Evolutionary conservation across 2,329 filamentous ascomycete genomes (phyloP).

Genomic region (Immersiporthe knoxdaviesiana): DNA sequence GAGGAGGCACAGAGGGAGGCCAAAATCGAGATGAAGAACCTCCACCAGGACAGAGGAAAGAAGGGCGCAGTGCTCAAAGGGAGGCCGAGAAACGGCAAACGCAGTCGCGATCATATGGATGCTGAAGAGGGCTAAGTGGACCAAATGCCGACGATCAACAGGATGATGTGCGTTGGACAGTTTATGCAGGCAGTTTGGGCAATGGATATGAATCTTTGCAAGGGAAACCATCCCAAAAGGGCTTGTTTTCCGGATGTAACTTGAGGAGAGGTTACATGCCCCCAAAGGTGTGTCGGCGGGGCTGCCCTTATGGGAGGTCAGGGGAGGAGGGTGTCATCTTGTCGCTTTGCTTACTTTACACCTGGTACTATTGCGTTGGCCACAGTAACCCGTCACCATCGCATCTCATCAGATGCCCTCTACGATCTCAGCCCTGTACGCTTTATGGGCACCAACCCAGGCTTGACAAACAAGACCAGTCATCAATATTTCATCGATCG

Average conservation of each 20-base stretch:
- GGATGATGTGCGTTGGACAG: neutral
- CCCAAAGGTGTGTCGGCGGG: neutral
- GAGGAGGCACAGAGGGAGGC: slow-evolving; percentile 83
- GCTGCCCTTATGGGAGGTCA: neutral
- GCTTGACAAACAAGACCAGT: neutral
- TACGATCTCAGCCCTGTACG: neutral
- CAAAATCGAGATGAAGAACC: slow-evolving; percentile 77
- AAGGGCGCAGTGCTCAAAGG: slow-evolving; percentile 53
- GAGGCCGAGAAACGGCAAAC: slow-evolving; percentile 50
- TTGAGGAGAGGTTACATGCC: neutral
- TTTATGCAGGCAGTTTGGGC: neutral
- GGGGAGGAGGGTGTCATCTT: neutral
- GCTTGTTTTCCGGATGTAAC: neutral
- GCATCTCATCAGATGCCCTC: neutral
- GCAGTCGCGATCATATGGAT: slow-evolving; percentile 68
- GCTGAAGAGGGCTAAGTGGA: slow-evolving; percentile 66
- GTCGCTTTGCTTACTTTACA: neutral
- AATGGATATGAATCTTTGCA: neutral
- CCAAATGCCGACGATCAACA: neutral
- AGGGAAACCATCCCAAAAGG: neutral
- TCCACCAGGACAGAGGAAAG: slow-evolving; percentile 70
- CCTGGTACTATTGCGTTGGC: neutral
- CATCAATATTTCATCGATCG: neutral
- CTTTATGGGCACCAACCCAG: neutral
- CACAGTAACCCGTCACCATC: neutral